These are phyloP conservation scores for Euryodendron excelsum DNA, from an alignment of 148 eudicot species.

Conservation along the genomic window DNA sequence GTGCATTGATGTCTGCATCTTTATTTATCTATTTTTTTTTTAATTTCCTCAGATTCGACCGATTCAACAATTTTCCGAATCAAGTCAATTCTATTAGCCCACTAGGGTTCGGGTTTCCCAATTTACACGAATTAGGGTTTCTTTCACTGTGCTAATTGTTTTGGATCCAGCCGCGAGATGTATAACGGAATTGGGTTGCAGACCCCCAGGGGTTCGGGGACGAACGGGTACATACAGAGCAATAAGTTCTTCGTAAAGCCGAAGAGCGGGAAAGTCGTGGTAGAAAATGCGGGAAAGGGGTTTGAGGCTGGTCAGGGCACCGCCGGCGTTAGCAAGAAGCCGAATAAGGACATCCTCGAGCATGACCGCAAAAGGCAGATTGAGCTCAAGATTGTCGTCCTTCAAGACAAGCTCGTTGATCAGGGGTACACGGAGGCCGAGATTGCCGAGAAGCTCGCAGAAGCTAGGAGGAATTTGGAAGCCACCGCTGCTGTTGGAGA, in stretches of 20 bases:
- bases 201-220: conserved; percentile 89
- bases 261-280: conserved; percentile 37
- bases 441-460: conserved; percentile 61
- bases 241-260: conserved; percentile 73
- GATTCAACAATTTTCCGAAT: no score
- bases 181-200: conserved; percentile 93
- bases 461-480: conserved; percentile 61
- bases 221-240: conserved; percentile 83
- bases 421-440: conserved; percentile 80
- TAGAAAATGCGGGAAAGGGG: conserved; percentile 40
- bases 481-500: conserved; percentile 39
- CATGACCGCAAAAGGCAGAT: conserved; percentile 96
- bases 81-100: no score
- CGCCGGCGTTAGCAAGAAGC: conserved; percentile 58
- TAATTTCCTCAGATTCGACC: no score
- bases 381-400: conserved; percentile 73
- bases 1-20: no score
- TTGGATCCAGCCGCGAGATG: conserved; percentile 32
- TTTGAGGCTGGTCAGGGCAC: conserved; percentile 67
- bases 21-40: no score
- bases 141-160: neutral
- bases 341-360: conserved; percentile 78
- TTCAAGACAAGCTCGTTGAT: conserved; percentile 72
- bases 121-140: neutral
- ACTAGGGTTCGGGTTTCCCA: neutral